Conservation (phyloP, 805 yeast genomes). For the Vanderwaltozyma polyspora region DNA sequence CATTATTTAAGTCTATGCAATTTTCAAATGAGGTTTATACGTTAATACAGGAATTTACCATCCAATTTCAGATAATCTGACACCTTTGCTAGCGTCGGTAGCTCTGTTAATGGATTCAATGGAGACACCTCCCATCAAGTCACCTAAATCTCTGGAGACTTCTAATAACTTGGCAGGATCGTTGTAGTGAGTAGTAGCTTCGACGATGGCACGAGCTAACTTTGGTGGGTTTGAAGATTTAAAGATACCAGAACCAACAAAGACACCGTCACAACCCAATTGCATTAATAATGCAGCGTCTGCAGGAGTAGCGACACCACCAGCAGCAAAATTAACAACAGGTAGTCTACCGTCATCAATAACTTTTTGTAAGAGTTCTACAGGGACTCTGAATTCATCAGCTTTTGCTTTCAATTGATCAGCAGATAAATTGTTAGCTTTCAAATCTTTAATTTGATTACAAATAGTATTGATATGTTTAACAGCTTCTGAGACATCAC, state of each 20-base stretch:
- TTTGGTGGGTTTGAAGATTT: conserved; percentile 59
- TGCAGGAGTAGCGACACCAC: conserved; percentile 81
- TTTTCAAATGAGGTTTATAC: no score
- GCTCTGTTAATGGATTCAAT: conserved; percentile 35
- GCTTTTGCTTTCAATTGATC: conserved; percentile 43
- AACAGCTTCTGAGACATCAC: conserved; percentile 76
- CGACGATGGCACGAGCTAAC: conserved; percentile 64
- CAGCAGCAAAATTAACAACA: conserved; percentile 80
- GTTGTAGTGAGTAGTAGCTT: conserved; percentile 63
- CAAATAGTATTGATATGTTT: conserved; percentile 56
- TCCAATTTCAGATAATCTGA: conserved; percentile 36
- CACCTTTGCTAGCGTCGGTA: conserved; percentile 30
- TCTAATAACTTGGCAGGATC: conserved; percentile 51
- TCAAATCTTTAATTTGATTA: conserved; percentile 34
- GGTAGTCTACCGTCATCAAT: conserved; percentile 49
- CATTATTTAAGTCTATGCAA: no score
- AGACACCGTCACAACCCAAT: conserved; percentile 68
- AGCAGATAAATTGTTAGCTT: conserved; percentile 32
- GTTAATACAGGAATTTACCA: no score
- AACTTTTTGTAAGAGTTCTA: conserved; percentile 36
- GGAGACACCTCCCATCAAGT: conserved; percentile 63
- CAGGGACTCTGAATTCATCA: conserved; percentile 47
- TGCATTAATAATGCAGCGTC: conserved; percentile 82
- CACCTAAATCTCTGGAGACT: conserved; percentile 59
- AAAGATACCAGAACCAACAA: conserved; percentile 72